Base-by-base conservation (phyloP, 805 yeast genomes). In the Cyberlindnera mississippiensis region DNA sequence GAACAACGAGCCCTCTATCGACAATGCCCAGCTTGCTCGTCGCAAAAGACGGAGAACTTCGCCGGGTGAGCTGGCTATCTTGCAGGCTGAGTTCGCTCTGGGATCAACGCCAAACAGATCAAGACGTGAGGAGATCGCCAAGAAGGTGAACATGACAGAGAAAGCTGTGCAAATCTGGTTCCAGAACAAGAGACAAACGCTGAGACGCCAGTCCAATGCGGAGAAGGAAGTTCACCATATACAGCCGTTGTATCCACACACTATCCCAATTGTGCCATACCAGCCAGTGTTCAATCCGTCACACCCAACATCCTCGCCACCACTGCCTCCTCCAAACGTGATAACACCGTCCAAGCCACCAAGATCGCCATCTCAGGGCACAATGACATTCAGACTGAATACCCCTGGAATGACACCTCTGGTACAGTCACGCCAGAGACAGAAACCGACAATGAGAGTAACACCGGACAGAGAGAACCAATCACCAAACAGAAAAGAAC, bases 131-230 rank as follows among this genome's bases (percentile, higher is more conserved):
- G 85, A 82, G 50, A 85, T 93, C 50, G 96, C 98, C 4, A 63
- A 68, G 24, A 76, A 71, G 50, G 95, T 93, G 31, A 81, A 80
- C 52, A 93, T 93, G 98, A 79, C 91, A n/a, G 97, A 90, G 63
- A 88, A 90, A 62, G 96, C 97, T 2, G 96, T 93, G 28, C 99
- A 93, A 67, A 88, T 91, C 49, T 93, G 99, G 99, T 93, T 93
- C 67, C 99, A 93, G 67, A 93, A 93, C 65, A 85, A 81, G 63
- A 78, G 99, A 63, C 97, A 91, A 64, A 75, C 90, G 28, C 65
- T 83, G 49, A 75, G 89, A 56, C 78, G 81, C 53, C 71, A 66
- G 44, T 68, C 61, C 33, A 57, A 48, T 24, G 39, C 57, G 11
- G 60, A 54, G 24, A 55, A 44, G 20, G 60, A 57, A 37, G 58